phyloP scores from a whole-genome alignment of 2,329 filamentous ascomycete species.

The Scedosporium dehoogii region DNA sequence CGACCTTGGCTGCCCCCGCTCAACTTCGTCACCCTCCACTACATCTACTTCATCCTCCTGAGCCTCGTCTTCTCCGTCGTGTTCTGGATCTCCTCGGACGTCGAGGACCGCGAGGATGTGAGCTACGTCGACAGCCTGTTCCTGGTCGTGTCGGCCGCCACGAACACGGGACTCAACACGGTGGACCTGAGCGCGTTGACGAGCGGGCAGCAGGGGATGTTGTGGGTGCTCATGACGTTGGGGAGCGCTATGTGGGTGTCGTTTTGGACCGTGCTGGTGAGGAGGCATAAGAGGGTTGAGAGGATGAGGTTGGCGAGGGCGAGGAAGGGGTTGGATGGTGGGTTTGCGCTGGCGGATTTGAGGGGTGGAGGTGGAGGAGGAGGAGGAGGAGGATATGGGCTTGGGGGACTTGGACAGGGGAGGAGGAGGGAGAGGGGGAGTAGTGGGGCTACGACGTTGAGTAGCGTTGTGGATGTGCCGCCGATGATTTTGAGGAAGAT shows the following conservation, averaged over 20 bases:
- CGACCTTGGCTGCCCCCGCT: slow-evolving; percentile 22
- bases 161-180: slow-evolving; percentile 57
- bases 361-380: not conserved
- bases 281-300: slow-evolving; percentile 42
- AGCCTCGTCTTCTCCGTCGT: slow-evolving; percentile 46
- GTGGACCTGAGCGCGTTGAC: slow-evolving; percentile 54
- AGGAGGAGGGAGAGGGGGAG: not conserved
- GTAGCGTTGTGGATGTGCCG: not conserved
- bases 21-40: slow-evolving; percentile 57
- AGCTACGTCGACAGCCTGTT: slow-evolving; percentile 58
- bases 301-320: slow-evolving; percentile 23
- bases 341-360: not conserved
- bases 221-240: slow-evolving; percentile 55
- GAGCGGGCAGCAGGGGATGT: slow-evolving; percentile 56
- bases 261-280: slow-evolving; percentile 50
- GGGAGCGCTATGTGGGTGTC: slow-evolving; percentile 61
- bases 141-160: slow-evolving; percentile 56
- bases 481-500: not conserved
- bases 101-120: slow-evolving; percentile 32
- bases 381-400: not conserved
- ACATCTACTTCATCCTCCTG: slow-evolving; percentile 52
- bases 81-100: slow-evolving; percentile 49
- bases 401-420: slow-evolving; percentile 10
- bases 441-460: not conserved
- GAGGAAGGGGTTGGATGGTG: slow-evolving; percentile 6